A percentile compares a stretch with the other conserved stretches of the same genome.
Conservation (phyloP, 1,284 basidiomycete species). For the Pholiota adiposa region DNA sequence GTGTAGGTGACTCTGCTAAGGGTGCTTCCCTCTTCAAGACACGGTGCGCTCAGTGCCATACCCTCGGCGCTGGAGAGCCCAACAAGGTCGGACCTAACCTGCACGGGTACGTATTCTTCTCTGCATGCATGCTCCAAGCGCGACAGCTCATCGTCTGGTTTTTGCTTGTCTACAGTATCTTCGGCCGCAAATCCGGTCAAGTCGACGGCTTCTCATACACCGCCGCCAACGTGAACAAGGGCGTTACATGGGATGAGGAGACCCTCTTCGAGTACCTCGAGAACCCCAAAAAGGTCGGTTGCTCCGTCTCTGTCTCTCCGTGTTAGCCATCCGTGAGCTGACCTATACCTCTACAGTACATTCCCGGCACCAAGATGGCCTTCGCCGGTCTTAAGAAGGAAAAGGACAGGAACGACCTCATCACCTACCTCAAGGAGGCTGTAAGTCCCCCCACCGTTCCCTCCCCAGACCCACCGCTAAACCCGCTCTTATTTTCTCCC, state of each 20-base stretch:
- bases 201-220: constrained; percentile 92
- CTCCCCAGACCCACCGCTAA: too few relatives aligned
- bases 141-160: constrained; percentile 1
- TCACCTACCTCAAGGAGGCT: constrained; percentile 76
- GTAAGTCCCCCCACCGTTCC: constrained; percentile 42
- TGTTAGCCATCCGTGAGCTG: neutral
- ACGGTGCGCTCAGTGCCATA: constrained; percentile 98
- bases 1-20: constrained; percentile 82
- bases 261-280: constrained; percentile 95
- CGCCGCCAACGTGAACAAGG: constrained; percentile 96
- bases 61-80: constrained; percentile 80
- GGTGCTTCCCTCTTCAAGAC: constrained; percentile 95
- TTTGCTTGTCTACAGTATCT: constrained; percentile 47
- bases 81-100: constrained; percentile 87
- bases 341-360: constrained; percentile 62
- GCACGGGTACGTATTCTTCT: constrained; percentile 77
- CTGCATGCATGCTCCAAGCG: neutral
- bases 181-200: constrained; percentile 92
- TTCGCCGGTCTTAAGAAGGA: constrained; percentile 98
- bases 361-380: constrained; percentile 97
- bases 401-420: constrained; percentile 92
- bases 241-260: constrained; percentile 82
- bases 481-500: neutral
- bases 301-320: constrained; percentile 17
- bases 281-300: constrained; percentile 98